Conservation (phyloP, 2,329 filamentous ascomycete genomes). For the Salinomyces thailandicus region DNA sequence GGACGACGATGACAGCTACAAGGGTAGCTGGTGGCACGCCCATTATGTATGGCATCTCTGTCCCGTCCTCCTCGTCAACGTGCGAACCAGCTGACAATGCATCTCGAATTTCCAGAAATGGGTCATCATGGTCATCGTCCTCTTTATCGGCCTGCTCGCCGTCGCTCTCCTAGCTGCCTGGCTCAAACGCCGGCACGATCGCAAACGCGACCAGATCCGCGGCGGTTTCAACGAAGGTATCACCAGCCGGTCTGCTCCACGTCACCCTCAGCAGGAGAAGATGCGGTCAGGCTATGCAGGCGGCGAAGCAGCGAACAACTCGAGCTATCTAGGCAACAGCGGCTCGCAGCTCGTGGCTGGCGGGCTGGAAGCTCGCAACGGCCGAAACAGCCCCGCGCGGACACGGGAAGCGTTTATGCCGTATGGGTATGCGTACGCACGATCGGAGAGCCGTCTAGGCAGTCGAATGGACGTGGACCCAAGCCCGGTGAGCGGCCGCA, state of each 20-base stretch:
- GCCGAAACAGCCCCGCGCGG: slow-evolving; percentile 18
- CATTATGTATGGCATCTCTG: slow-evolving; percentile 16
- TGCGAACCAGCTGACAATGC: too few species aligned
- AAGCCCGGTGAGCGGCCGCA: background rate
- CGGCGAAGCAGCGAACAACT: background rate
- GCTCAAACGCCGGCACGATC: slow-evolving; percentile 63
- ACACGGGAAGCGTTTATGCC: slow-evolving; percentile 26
- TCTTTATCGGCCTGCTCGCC: slow-evolving; percentile 56
- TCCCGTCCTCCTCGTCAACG: background rate
- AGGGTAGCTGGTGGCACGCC: slow-evolving; percentile 17
- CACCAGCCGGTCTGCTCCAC: slow-evolving; percentile 17
- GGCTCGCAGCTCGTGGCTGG: background rate
- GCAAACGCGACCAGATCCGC: slow-evolving; percentile 47
- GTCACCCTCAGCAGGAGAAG: slow-evolving; percentile 3
- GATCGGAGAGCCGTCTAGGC: slow-evolving; percentile 16
- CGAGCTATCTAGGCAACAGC: background rate
- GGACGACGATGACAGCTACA: slow-evolving; percentile 14
- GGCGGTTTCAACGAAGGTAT: slow-evolving; percentile 28
- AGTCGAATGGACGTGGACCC: background rate
- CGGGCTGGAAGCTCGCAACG: slow-evolving; percentile 7
- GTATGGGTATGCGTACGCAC: slow-evolving; percentile 24
- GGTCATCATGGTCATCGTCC: slow-evolving; percentile 69
- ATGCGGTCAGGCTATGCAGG: background rate
- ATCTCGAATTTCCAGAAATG: too few species aligned
- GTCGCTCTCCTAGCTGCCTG: slow-evolving; percentile 59